These are phyloP conservation scores for Cercospora brassicicola DNA, from an alignment of 2,329 filamentous ascomycete species.

Conservation along the genomic window DNA sequence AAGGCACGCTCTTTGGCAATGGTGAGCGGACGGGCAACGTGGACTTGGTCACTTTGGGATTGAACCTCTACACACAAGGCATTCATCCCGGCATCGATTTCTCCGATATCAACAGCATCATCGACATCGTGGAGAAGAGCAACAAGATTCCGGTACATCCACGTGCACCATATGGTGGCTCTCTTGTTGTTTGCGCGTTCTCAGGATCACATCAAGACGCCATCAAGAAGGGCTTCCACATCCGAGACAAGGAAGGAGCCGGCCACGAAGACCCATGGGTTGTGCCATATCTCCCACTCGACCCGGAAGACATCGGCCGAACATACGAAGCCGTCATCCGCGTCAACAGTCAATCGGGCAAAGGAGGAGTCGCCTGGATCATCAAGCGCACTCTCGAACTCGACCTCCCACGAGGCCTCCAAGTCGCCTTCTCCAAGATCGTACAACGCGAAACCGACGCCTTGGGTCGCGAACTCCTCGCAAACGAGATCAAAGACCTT, in stretches of 20 bases:
- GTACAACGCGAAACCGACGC: conserved; percentile 80
- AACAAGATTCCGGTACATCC: conserved; percentile 94
- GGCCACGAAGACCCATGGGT: conserved; percentile 71
- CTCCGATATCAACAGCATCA: conserved; percentile 80
- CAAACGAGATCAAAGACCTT: conserved; percentile 79
- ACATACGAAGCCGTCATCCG: conserved; percentile 98
- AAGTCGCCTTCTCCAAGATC: conserved; percentile 84
- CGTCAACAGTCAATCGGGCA: conserved; percentile 94
- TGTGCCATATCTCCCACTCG: conserved; percentile 87
- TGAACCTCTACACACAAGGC: conserved; percentile 95
- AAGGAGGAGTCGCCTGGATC: conserved; percentile 92
- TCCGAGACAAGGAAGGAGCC: conserved; percentile 62
- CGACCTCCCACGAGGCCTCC: conserved; percentile 87
- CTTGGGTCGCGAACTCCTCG: conserved; percentile 78
- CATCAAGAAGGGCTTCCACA: conserved; percentile 84
- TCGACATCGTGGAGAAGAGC: conserved; percentile 84
- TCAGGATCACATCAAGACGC: conserved; percentile 92
- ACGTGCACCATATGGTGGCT: conserved; percentile 85
- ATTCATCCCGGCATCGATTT: conserved; percentile 84
- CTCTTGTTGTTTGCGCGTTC: conserved; percentile 89
- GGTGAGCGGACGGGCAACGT: conserved; percentile 95
- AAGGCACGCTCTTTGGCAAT: conserved; percentile 91
- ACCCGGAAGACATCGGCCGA: conserved; percentile 88
- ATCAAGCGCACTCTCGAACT: conserved; percentile 85
- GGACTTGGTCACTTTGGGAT: conserved; percentile 84